A percentile compares a stretch with the other conserved stretches of the same genome.
These are phyloP conservation scores for Nicotiana tabacum DNA, from an alignment of 257 asterid species.

Conservation along the genomic window DNA sequence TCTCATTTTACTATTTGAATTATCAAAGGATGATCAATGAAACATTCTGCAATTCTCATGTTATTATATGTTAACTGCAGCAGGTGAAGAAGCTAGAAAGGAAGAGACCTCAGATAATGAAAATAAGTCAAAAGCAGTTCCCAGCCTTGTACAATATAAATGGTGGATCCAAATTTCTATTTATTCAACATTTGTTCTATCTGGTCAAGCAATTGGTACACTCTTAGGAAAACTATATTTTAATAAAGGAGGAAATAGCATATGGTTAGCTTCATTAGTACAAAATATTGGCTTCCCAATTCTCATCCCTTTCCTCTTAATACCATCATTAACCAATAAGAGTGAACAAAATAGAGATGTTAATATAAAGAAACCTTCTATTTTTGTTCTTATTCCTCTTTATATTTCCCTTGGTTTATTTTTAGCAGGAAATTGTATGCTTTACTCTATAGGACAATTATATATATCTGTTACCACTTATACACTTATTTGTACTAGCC, in stretches of 20 bases:
- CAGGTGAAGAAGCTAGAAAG: background rate
- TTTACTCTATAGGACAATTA: conserved; percentile 41
- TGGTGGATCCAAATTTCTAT: conserved; percentile 56
- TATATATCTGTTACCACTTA: conserved; percentile 48
- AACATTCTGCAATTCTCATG: too few species aligned
- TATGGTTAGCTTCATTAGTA: conserved; percentile 59
- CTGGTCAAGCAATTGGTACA: conserved; percentile 51
- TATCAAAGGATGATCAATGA: too few species aligned
- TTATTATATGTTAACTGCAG: background rate
- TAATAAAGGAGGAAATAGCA: conserved; percentile 61
- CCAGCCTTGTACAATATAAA: conserved; percentile 10
- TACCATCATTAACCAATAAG: background rate
- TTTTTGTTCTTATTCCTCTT: conserved; percentile 3
- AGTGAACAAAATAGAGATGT: background rate
- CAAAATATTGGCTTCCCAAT: conserved; percentile 57
- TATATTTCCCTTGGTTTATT: conserved; percentile 34
- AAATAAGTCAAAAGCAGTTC: background rate
- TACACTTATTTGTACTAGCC: conserved; percentile 39
- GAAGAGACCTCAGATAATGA: background rate
- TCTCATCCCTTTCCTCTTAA: conserved; percentile 52
- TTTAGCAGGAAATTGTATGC: conserved; percentile 21
- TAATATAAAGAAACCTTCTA: conserved; percentile 3
- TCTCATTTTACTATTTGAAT: too few species aligned
- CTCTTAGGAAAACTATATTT: conserved; percentile 57
- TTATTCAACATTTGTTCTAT: conserved; percentile 37